Conservation (phyloP, 768 basidiomycete genomes). For the Gyrodon lividus region DNA sequence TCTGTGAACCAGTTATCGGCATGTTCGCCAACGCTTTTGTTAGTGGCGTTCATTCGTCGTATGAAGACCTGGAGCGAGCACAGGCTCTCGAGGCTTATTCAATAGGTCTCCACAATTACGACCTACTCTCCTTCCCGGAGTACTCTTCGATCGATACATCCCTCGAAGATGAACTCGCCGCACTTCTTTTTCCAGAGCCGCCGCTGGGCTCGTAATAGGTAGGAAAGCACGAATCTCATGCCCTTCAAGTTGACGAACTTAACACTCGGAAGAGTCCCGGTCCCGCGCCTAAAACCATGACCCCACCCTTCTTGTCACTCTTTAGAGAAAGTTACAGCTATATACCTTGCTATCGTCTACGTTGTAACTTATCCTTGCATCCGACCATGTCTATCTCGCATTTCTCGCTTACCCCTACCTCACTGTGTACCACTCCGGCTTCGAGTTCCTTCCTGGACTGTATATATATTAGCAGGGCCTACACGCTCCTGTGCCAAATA, state of each 20-base stretch:
- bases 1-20: background rate
- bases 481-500: background rate
- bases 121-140: slow-evolving; percentile 14
- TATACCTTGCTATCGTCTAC: background rate
- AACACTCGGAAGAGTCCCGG: no score
- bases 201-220: background rate
- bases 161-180: background rate
- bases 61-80: slow-evolving; percentile 23
- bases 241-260: background rate
- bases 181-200: slow-evolving; percentile 2
- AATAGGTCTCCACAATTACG: slow-evolving; percentile 27
- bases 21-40: slow-evolving; percentile 5
- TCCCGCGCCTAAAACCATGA: no score
- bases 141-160: background rate
- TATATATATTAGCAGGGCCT: background rate
- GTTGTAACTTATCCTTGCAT: background rate
- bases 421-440: background rate
- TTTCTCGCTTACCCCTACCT: background rate
- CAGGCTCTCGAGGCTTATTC: slow-evolving; percentile 31
- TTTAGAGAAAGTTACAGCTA: background rate
- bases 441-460: background rate
- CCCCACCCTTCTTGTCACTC: no score
- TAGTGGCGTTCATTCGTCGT: slow-evolving; percentile 3
- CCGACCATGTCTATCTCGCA: background rate
- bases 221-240: background rate